Evolutionary conservation across 2,329 filamentous ascomycete species (phyloP), one percentile per base, ranked within the genome.

Genomic region (Esteya vermicola): DNA sequence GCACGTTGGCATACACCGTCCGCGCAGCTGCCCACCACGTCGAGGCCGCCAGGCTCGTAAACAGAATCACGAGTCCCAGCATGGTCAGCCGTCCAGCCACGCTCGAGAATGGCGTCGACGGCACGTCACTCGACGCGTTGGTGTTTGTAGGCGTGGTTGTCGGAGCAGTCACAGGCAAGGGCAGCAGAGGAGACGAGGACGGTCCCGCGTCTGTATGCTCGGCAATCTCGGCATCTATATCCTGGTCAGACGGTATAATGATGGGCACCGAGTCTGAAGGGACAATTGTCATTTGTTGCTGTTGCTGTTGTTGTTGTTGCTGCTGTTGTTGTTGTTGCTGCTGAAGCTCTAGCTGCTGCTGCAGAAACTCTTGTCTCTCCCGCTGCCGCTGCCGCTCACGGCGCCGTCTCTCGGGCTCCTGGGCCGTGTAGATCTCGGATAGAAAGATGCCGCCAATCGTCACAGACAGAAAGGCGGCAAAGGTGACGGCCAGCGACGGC

Each of bases 241-340:
- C 74, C 51, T 79, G 74, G 49, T 78, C 75, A 1, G 71, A 75
- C 1, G 76, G 74, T 18, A 79, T 60, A 22, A 78, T 75, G 39
- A 79, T 62, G 7, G 73, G 70, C 22, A 19, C 14, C 41, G 32
- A 33, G 18, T 18, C 32, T 4, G 18, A 7, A 6, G 10, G 5
- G 18, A 10, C 33, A 9, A 14, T 12, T 16, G 4, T 14, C 18
- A 4, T 8, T 9, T 25, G 40, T n/a, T 39, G 43, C 8, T 33
- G 32, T n/a, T 36, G 27, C 14, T 16, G 25, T 13, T 23, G 26
- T 13, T 22, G 25, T 13, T 34, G 32, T 14, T 23, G 19, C 41
- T 21, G 31, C 32, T 26, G 39, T 14, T 23, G 9, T 10, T 34
- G 35, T 21, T 25, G n/a, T 6, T 37, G 16, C 10, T 31, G n/a